Evolutionary conservation across 129 eudicot species (phyloP).

Genomic region (Heracleum sosnowskyi): DNA sequence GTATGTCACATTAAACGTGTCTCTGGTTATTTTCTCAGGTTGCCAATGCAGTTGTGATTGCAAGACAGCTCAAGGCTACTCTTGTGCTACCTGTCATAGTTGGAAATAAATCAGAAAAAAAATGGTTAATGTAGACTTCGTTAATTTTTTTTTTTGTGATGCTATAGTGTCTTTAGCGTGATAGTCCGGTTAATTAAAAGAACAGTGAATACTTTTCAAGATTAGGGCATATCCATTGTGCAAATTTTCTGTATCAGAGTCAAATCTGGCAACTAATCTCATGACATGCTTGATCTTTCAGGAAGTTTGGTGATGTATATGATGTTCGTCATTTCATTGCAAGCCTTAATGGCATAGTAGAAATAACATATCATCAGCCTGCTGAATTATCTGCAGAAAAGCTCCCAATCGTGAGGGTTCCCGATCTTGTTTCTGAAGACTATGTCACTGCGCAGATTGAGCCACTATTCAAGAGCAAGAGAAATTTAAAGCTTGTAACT

Average conservation of each 20-base stretch:
- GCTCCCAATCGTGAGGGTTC: constrained; percentile 42
- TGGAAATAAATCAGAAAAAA: constrained; percentile 41
- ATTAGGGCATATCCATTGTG: not conserved
- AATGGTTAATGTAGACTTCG: constrained; percentile 27
- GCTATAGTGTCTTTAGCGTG: not conserved
- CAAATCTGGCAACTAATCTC: not conserved
- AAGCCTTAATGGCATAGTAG: constrained; percentile 48
- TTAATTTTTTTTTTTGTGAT: not conserved
- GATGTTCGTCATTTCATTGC: constrained; percentile 25
- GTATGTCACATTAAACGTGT: not conserved
- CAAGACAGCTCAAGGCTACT: constrained; percentile 65
- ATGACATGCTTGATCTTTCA: not conserved
- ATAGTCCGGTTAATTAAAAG: not conserved
- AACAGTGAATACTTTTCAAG: not conserved
- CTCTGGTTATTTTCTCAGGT: constrained; percentile 34
- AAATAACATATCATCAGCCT: constrained; percentile 38
- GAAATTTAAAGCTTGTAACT: constrained; percentile 7
- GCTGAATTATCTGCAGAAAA: constrained; percentile 15
- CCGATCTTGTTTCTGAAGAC: constrained; percentile 39
- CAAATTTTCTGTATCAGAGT: not conserved
- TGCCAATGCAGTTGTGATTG: constrained; percentile 58
- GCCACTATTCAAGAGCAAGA: constrained; percentile 34
- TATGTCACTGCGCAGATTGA: constrained; percentile 36
- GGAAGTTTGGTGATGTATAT: not conserved
- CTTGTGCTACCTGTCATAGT: constrained; percentile 68